phyloP scores from a whole-genome alignment of 2,329 filamentous ascomycete genomes.

The Neofusicoccum cordaticola region DNA sequence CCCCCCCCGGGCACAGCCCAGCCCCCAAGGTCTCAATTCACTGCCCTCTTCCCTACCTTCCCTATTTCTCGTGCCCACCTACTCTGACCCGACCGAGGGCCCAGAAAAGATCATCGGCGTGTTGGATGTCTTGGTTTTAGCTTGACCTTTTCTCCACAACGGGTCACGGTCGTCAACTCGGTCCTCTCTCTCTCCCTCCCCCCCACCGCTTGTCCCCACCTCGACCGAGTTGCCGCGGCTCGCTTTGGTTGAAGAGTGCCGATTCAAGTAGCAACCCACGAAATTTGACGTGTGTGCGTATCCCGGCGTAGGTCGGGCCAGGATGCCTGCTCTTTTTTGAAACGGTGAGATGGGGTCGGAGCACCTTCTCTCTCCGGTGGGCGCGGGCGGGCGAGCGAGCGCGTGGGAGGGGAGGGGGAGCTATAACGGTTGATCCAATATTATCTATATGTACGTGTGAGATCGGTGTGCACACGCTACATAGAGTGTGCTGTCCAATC shows the following conservation, averaged over 20 bases:
- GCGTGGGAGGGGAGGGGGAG: too few relatives aligned
- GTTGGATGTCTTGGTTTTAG: background rate
- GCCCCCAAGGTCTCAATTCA: background rate
- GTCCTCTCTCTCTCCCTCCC: background rate
- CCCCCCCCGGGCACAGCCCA: background rate
- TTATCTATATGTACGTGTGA: too few relatives aligned
- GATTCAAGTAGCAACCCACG: slow-evolving; percentile 1
- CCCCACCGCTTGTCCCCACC: background rate
- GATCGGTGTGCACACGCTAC: too few relatives aligned
- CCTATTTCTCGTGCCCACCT: too few relatives aligned
- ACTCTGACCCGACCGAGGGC: background rate
- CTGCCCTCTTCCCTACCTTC: background rate
- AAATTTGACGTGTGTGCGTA: background rate
- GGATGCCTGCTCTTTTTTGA: too few relatives aligned
- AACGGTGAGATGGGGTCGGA: too few relatives aligned
- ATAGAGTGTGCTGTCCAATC: too few relatives aligned
- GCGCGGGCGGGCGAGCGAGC: too few relatives aligned
- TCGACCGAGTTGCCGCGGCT: slow-evolving; percentile 1
- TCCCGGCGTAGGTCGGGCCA: too few relatives aligned
- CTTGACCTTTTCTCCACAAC: background rate
- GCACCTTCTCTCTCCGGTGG: too few relatives aligned
- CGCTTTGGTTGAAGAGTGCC: background rate
- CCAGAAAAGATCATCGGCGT: background rate
- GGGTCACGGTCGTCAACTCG: too few relatives aligned
- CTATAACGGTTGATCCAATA: too few relatives aligned